Evolutionary conservation across 805 yeast species (phyloP).

Genomic region (Cyberlindnera suaveolens): DNA sequence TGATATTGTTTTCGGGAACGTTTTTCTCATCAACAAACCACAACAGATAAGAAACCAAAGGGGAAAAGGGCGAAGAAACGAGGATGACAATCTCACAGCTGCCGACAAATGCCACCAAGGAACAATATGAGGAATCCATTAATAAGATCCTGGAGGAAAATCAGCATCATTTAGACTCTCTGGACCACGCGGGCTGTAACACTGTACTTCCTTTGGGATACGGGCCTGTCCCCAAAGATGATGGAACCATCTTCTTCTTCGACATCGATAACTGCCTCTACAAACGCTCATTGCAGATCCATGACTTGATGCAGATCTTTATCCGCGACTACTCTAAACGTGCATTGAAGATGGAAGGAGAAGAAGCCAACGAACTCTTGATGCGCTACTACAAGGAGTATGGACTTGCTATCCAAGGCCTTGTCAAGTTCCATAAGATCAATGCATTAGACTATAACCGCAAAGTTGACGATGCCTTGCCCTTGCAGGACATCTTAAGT

Average conservation of each 20-base stretch:
- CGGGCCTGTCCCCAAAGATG: constrained; percentile 22
- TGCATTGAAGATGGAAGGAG: constrained; percentile 53
- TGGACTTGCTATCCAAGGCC: constrained; percentile 91
- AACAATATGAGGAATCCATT: constrained; percentile 13
- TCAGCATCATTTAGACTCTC: constrained; percentile 25
- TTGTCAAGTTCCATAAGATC: constrained; percentile 56
- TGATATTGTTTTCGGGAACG: no score
- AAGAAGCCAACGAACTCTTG: constrained; percentile 70
- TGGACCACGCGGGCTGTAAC: constrained; percentile 30
- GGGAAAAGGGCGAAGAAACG: no score
- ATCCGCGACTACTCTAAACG: constrained; percentile 78
- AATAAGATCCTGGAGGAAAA: constrained; percentile 21
- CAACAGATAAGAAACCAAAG: no score
- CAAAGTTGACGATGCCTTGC: constrained; percentile 88
- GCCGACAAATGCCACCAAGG: constrained; percentile 4
- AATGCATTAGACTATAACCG: constrained; percentile 86
- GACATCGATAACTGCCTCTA: constrained; percentile 94
- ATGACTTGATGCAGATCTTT: constrained; percentile 80
- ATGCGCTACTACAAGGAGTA: constrained; percentile 73
- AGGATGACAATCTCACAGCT: constrained; percentile 3
- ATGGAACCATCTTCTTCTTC: constrained; percentile 56
- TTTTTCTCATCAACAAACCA: no score
- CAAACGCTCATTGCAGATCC: constrained; percentile 65
- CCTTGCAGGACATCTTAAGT: constrained; percentile 67
- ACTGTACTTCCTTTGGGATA: constrained; percentile 24